A percentile compares a stretch with the other conserved stretches of the same genome.
phyloP scores from a whole-genome alignment of 2,329 filamentous ascomycete genomes.

The Fusarium nanum region DNA sequence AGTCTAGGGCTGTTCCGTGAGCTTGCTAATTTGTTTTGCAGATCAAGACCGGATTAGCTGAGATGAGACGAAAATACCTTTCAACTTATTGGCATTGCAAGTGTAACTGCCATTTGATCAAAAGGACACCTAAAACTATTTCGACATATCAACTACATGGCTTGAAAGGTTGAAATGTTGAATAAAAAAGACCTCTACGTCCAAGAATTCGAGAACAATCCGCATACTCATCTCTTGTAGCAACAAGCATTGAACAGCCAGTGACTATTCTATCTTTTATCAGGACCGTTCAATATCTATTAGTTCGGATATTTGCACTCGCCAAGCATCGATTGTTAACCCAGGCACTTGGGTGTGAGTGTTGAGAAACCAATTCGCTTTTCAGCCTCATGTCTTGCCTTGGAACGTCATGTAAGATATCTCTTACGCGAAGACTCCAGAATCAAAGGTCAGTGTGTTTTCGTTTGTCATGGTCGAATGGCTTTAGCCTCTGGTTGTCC shows the following conservation, averaged over 20 bases:
- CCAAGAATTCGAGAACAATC: too few species aligned
- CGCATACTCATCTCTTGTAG: not conserved
- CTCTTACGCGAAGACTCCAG: not conserved
- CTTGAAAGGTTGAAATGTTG: not conserved
- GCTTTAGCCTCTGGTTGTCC: not conserved
- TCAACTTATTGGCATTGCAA: not conserved
- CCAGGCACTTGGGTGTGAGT: not conserved
- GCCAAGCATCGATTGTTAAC: not conserved
- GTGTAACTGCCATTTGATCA: not conserved
- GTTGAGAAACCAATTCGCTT: conserved; percentile 9
- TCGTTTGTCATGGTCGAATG: not conserved
- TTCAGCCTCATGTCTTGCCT: conserved; percentile 13
- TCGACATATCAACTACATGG: not conserved
- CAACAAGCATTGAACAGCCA: not conserved
- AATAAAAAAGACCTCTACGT: not conserved
- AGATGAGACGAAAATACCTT: not conserved
- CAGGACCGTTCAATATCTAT: not conserved
- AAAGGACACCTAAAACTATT: not conserved
- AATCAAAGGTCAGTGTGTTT: not conserved
- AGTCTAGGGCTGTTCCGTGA: conserved; percentile 3
- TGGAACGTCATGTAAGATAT: not conserved
- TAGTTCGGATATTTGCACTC: not conserved
- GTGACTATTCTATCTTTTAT: not conserved
- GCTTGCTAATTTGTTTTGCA: not conserved
- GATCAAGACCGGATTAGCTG: not conserved